A percentile compares a stretch with the other conserved stretches of the same genome.
These are phyloP conservation scores for Vitellaria paradoxa DNA, from an alignment of 179 eudicot species.

Conservation along the genomic window DNA sequence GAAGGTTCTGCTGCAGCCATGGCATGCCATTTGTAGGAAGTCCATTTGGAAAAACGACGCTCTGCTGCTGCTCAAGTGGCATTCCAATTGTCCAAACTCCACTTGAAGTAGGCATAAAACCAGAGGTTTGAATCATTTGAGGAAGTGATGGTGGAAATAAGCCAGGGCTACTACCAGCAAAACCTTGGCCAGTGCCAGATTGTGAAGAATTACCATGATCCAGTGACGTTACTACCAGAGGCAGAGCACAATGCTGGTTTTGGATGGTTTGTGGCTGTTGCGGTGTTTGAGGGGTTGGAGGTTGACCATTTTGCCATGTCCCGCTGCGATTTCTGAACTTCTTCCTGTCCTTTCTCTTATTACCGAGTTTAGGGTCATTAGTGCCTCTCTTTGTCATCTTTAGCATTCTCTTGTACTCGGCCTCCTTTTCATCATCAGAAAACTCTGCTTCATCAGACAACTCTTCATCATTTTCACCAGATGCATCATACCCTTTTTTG, in stretches of 20 bases:
- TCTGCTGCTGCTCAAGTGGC: conserved; percentile 44
- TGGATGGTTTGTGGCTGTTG: conserved; percentile 15
- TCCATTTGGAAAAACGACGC: conserved; percentile 25
- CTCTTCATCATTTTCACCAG: conserved; percentile 90
- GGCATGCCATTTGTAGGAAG: conserved; percentile 38
- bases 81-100: conserved; percentile 40
- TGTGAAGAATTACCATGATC: conserved; percentile 15
- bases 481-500: conserved; percentile 94
- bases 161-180: conserved; percentile 19
- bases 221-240: conserved; percentile 11
- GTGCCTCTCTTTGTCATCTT: conserved; percentile 66
- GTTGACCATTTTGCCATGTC: conserved; percentile 19
- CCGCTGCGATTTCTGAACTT: conserved; percentile 38
- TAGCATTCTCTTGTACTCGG: conserved; percentile 60
- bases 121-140: conserved; percentile 27
- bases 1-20: conserved; percentile 49
- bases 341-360: conserved; percentile 44
- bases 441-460: conserved; percentile 61
- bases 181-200: conserved; percentile 23
- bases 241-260: conserved; percentile 17
- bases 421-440: conserved; percentile 93
- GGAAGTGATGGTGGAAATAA: conserved; percentile 22
- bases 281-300: conserved; percentile 25
- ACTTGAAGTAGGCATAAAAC: conserved; percentile 25
- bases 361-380: conserved; percentile 41